Conservation (phyloP, 106 monocot species). For the Dioscorea dumetorum region DNA sequence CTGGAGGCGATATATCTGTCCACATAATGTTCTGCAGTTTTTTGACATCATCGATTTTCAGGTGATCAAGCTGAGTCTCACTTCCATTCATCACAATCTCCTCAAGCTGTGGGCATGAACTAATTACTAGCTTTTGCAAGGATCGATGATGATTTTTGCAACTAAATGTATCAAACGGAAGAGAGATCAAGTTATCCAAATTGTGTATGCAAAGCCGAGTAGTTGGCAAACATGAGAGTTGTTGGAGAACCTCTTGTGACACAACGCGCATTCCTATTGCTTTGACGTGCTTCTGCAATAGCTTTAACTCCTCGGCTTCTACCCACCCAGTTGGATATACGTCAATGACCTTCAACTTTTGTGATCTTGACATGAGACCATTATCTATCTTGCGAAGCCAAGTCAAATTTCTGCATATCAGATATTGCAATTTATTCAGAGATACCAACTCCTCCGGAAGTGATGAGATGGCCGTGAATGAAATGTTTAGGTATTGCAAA, state of each 20-base stretch:
- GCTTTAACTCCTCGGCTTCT: background rate
- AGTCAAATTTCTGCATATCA: background rate
- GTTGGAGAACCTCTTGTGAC: background rate
- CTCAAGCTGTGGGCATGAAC: too few species aligned
- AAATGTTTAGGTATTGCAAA: conserved; percentile 19
- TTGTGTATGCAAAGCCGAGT: too few species aligned
- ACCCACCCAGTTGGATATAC: background rate
- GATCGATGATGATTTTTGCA: too few species aligned
- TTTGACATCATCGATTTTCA: too few species aligned
- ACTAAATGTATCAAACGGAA: too few species aligned
- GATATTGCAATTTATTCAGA: background rate
- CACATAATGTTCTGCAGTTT: too few species aligned
- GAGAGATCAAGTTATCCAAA: too few species aligned
- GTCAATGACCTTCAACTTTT: background rate
- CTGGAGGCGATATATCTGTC: too few species aligned
- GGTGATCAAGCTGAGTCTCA: too few species aligned
- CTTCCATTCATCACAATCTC: too few species aligned
- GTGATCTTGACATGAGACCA: background rate
- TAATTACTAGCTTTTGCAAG: too few species aligned
- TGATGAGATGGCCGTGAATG: background rate
- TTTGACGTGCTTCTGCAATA: background rate
- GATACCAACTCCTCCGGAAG: conserved; percentile 1
- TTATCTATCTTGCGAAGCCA: background rate
- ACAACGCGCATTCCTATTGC: background rate
- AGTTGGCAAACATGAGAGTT: background rate